A percentile compares a stretch with the other conserved stretches of the same genome.
Evolutionary conservation across 805 yeast genomes (phyloP).

Genomic region (Yarrowia osloensis): DNA sequence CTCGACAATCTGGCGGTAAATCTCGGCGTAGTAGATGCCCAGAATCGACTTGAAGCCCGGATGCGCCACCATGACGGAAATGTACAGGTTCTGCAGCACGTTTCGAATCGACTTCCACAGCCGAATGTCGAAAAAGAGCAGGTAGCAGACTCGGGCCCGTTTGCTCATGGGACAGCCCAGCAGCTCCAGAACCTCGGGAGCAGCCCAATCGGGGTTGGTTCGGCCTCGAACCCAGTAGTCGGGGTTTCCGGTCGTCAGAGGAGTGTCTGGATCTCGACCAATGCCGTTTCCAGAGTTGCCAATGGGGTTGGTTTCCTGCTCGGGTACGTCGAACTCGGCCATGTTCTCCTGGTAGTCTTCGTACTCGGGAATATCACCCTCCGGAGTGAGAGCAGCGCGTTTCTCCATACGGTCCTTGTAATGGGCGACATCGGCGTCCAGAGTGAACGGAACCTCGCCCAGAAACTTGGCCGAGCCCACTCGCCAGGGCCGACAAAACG

Average conservation of each 20-base stretch:
- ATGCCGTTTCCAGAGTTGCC: not conserved
- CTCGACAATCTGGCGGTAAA: conserved; percentile 74
- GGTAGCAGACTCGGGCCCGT: conserved; percentile 53
- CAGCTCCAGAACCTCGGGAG: conserved; percentile 24
- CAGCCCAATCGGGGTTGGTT: conserved; percentile 1
- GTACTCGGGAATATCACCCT: conserved; percentile 24
- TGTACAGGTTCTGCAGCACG: conserved; percentile 62
- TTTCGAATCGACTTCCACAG: conserved; percentile 67
- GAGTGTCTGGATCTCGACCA: conserved; percentile 16
- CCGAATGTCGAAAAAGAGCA: conserved; percentile 66
- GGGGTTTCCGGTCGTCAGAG: conserved; percentile 22
- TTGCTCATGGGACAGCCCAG: conserved; percentile 27
- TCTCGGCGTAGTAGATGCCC: conserved; percentile 78
- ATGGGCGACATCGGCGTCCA: conserved; percentile 1
- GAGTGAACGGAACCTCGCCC: not conserved
- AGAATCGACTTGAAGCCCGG: conserved; percentile 57
- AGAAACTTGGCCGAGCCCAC: conserved; percentile 48
- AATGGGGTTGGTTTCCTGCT: not conserved
- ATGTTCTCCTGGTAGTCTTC: conserved; percentile 23
- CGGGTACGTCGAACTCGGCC: conserved; percentile 15
- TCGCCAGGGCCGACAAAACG: conserved; percentile 64
- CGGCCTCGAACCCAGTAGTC: conserved; percentile 24
- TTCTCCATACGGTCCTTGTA: conserved; percentile 16
- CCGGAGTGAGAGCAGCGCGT: conserved; percentile 21
- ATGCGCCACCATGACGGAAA: conserved; percentile 65